phyloP scores from a whole-genome alignment of 2,329 filamentous ascomycete species.

The Colletotrichum sp. region DNA sequence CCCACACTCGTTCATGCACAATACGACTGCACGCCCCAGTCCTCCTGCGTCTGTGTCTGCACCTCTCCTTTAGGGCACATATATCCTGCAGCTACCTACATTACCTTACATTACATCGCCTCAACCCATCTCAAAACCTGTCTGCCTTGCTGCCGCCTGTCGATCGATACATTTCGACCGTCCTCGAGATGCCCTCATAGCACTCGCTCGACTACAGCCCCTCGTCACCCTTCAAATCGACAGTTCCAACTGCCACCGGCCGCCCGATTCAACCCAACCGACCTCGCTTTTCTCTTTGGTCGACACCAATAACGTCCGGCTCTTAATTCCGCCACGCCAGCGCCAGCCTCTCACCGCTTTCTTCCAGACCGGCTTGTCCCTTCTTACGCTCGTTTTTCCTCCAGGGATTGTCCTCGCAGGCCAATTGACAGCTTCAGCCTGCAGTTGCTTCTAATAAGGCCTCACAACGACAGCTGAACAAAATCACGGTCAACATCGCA shows the following conservation, averaged over 20 bases:
- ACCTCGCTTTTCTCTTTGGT: not conserved
- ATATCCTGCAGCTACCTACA: constrained; percentile 23
- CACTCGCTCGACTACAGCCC: not conserved
- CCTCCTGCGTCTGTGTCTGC: constrained; percentile 25
- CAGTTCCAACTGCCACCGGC: not conserved
- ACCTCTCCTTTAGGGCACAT: constrained; percentile 35
- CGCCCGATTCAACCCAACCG: not conserved
- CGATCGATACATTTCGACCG: not conserved
- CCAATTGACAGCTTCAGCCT: not conserved
- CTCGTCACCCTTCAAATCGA: not conserved
- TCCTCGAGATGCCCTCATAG: constrained; percentile 15
- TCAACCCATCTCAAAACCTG: constrained; percentile 1
- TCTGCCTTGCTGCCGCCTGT: not conserved
- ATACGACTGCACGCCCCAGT: constrained; percentile 24
- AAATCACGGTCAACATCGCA: not conserved
- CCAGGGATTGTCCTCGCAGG: constrained; percentile 18
- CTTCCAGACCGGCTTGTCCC: constrained; percentile 12
- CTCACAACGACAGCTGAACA: not conserved
- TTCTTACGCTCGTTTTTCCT: constrained; percentile 20
- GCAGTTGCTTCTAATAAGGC: not conserved
- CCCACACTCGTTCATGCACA: constrained; percentile 39
- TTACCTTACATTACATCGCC: constrained; percentile 19
- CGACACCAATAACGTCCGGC: not conserved
- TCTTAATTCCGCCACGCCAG: not conserved
- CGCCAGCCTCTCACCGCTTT: constrained; percentile 13